A percentile compares a stretch with the other conserved stretches of the same genome.
These are phyloP conservation scores for Candida oleophila DNA, from an alignment of 805 yeast species.

Conservation along the genomic window DNA sequence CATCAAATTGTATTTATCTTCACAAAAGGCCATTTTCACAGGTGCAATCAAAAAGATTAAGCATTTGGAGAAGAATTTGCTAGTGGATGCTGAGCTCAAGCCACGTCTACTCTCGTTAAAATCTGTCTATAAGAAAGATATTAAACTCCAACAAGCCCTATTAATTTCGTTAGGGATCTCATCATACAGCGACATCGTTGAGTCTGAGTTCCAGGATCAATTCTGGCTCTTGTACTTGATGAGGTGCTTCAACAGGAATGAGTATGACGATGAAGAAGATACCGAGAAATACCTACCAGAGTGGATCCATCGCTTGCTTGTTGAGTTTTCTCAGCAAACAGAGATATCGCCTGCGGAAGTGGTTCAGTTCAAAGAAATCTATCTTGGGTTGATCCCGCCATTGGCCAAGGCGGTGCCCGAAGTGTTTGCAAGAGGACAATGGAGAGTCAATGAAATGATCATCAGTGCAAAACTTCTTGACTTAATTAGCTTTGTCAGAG, in stretches of 20 bases:
- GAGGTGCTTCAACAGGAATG: constrained; percentile 49
- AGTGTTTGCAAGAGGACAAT: constrained; percentile 49
- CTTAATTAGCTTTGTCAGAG: constrained; percentile 46
- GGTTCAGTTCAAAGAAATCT: constrained; percentile 50
- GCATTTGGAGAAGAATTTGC: constrained; percentile 42
- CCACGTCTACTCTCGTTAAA: constrained; percentile 53
- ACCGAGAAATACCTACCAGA: constrained; percentile 45
- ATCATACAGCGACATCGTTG: constrained; percentile 50
- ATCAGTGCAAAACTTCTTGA: constrained; percentile 55
- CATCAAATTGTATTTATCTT: constrained; percentile 46
- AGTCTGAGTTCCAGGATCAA: constrained; percentile 52
- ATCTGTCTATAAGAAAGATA: constrained; percentile 55
- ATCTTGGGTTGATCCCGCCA: constrained; percentile 52
- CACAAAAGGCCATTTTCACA: constrained; percentile 50
- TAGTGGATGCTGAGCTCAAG: constrained; percentile 41
- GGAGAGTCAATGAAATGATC: constrained; percentile 49
- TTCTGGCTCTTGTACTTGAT: constrained; percentile 63
- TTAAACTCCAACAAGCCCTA: constrained; percentile 51
- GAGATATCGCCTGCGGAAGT: constrained; percentile 50
- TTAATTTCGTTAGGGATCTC: constrained; percentile 56
- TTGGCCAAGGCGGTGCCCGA: constrained; percentile 53
- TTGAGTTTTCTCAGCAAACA: constrained; percentile 32
- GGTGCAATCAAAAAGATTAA: constrained; percentile 45
- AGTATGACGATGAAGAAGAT: constrained; percentile 22
- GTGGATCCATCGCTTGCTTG: constrained; percentile 47